phyloP scores from a whole-genome alignment of 2,329 filamentous ascomycete species.

The Biscogniauxia sp. region DNA sequence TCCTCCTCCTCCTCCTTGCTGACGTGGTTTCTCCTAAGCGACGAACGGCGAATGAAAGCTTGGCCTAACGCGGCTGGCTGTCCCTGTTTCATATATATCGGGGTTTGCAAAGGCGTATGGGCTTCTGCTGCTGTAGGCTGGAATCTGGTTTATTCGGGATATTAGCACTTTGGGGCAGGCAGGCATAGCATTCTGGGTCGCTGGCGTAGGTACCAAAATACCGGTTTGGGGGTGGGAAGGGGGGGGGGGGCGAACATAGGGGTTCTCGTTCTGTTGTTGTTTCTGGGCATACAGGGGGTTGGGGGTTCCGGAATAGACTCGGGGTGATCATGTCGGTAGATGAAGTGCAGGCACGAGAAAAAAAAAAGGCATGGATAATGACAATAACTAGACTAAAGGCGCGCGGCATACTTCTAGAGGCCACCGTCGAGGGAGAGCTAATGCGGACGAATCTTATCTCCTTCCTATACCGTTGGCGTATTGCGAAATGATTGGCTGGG shows the following conservation, averaged over 20 bases:
- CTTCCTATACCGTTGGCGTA: neutral
- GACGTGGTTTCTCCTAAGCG: neutral
- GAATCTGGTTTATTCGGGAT: neutral
- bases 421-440: neutral
- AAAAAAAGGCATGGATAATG: neutral
- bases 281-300: neutral
- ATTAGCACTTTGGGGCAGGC: neutral
- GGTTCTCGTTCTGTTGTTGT: neutral
- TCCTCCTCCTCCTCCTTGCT: neutral
- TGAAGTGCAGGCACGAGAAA: neutral
- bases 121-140: neutral
- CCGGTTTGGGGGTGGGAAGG: no score
- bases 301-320: neutral
- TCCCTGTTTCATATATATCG: neutral
- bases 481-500: neutral
- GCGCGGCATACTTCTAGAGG: neutral
- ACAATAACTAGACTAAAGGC: neutral
- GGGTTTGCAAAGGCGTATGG: neutral
- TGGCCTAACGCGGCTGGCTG: neutral
- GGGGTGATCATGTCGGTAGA: neutral
- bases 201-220: neutral
- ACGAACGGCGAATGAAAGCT: neutral
- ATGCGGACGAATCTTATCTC: neutral
- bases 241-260: neutral
- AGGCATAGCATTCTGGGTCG: neutral